A percentile compares a stretch with the other conserved stretches of the same genome.
Conservation (phyloP, 2,329 filamentous ascomycete species). For the Hypoxylon sp. region DNA sequence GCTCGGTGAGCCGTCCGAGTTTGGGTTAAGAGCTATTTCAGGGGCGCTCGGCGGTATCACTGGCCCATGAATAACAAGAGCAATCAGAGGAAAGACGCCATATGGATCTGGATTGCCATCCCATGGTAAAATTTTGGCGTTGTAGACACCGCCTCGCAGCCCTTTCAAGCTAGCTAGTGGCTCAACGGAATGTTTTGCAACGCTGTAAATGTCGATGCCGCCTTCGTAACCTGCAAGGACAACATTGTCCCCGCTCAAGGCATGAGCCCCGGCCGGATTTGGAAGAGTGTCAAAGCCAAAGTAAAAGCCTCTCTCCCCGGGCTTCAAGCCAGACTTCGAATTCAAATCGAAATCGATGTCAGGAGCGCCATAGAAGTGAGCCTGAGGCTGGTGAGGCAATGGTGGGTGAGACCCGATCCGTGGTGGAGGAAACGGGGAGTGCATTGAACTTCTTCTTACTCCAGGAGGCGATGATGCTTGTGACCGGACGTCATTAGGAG, state of each 20-base stretch:
- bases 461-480: slow-evolving; percentile 56
- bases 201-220: slow-evolving; percentile 78
- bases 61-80: slow-evolving; percentile 83
- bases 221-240: slow-evolving; percentile 84
- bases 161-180: slow-evolving; percentile 78
- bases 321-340: slow-evolving; percentile 66
- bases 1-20: slow-evolving; percentile 56
- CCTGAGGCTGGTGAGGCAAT: slow-evolving; percentile 73
- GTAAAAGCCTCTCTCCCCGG: slow-evolving; percentile 78
- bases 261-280: slow-evolving; percentile 53
- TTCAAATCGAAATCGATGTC: slow-evolving; percentile 74
- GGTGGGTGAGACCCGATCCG: slow-evolving; percentile 61
- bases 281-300: slow-evolving; percentile 84
- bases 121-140: slow-evolving; percentile 86
- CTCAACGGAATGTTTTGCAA: slow-evolving; percentile 79
- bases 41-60: slow-evolving; percentile 61
- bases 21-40: slow-evolving; percentile 53
- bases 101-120: slow-evolving; percentile 65
- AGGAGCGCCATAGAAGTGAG: slow-evolving; percentile 77
- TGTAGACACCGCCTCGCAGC: slow-evolving; percentile 81
- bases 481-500: slow-evolving; percentile 54
- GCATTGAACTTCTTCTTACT: slow-evolving; percentile 62
- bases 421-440: slow-evolving; percentile 60
- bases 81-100: slow-evolving; percentile 78
- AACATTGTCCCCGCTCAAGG: slow-evolving; percentile 69